Evolutionary conservation across 768 basidiomycete genomes (phyloP).

Genomic region (Ramaria sp.): DNA sequence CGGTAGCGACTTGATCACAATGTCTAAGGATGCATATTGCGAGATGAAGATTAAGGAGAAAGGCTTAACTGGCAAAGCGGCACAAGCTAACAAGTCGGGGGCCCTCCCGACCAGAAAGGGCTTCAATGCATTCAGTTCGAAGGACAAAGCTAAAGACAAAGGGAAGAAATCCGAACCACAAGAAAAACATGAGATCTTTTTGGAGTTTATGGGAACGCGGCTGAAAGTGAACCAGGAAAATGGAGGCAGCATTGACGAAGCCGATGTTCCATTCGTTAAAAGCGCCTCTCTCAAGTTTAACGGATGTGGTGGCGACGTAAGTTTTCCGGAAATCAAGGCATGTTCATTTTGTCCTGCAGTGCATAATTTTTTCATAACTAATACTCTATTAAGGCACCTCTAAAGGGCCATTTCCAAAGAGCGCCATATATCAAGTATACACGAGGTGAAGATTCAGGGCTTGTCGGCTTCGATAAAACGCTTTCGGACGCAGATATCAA

Average conservation of each 20-base stretch:
- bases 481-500: conserved; percentile 63
- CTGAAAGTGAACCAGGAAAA: conserved; percentile 53
- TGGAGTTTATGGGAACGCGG: conserved; percentile 67
- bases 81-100: conserved; percentile 20
- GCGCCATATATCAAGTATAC: conserved; percentile 38
- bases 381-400: conserved; percentile 27
- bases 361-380: conserved; percentile 1
- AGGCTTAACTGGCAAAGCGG: conserved; percentile 67
- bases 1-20: conserved; percentile 62
- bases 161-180: conserved; percentile 13
- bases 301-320: conserved; percentile 47
- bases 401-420: conserved; percentile 36
- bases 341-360: not conserved
- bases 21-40: conserved; percentile 87
- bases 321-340: conserved; percentile 52
- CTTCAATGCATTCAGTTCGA: conserved; percentile 73
- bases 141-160: conserved; percentile 25
- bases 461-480: conserved; percentile 48
- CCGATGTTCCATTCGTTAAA: conserved; percentile 34
- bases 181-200: conserved; percentile 44
- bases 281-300: conserved; percentile 47
- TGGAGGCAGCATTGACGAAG: conserved; percentile 29
- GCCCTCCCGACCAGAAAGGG: conserved; percentile 35
- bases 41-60: conserved; percentile 97
- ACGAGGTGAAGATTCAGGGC: conserved; percentile 33